Percentiles rank a stretch among this genome's conserved stretches.
These are phyloP conservation scores for Amanita fuliginea DNA, from an alignment of 768 basidiomycete genomes.

Conservation along the genomic window DNA sequence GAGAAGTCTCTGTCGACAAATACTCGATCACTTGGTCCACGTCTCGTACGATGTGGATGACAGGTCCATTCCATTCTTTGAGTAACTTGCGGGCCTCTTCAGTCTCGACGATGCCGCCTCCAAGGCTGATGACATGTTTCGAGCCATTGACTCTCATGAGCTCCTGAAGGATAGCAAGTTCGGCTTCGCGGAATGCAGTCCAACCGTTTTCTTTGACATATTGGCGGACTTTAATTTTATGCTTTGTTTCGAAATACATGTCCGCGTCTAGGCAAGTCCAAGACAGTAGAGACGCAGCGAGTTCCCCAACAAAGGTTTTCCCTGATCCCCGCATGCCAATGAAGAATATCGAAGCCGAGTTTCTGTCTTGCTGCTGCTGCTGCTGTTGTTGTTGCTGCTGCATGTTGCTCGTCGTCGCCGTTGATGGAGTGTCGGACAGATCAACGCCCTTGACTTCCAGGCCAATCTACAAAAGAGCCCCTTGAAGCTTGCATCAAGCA, in stretches of 20 bases:
- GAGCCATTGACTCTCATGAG: slow-evolving; percentile 48
- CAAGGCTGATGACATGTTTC: slow-evolving; percentile 75
- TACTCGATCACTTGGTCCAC: slow-evolving; percentile 75
- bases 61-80: slow-evolving; percentile 61
- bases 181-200: slow-evolving; percentile 80
- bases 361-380: slow-evolving; percentile 14
- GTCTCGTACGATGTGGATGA: slow-evolving; percentile 79
- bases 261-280: slow-evolving; percentile 82
- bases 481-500: neutral
- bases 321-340: slow-evolving; percentile 97
- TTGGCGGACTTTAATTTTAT: slow-evolving; percentile 50
- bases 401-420: slow-evolving; percentile 32
- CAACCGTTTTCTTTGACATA: slow-evolving; percentile 82
- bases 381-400: slow-evolving; percentile 13
- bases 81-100: slow-evolving; percentile 63
- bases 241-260: slow-evolving; percentile 54
- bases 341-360: slow-evolving; percentile 56
- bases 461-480: slow-evolving; percentile 53
- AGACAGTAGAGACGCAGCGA: slow-evolving; percentile 63
- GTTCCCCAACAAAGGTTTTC: slow-evolving; percentile 77
- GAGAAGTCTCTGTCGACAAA: slow-evolving; percentile 58
- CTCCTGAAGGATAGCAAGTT: slow-evolving; percentile 57
- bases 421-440: slow-evolving; percentile 27
- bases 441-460: slow-evolving; percentile 82
- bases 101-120: slow-evolving; percentile 91